Evolutionary conservation across 257 asterid species (phyloP).

Genomic region (Cinchona pubescens): DNA sequence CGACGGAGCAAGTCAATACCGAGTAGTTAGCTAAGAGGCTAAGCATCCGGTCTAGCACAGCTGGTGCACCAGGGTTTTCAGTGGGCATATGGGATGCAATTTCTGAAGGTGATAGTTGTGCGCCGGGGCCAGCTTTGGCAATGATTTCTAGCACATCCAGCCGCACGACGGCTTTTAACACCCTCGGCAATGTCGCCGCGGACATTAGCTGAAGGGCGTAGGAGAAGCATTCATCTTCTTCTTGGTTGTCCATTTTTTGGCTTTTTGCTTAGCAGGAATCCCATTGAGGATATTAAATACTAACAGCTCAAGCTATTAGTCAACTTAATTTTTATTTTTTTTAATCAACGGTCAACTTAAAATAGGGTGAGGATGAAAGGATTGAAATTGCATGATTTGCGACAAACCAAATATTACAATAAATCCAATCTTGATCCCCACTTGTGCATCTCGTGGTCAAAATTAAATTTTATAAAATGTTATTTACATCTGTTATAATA

Average conservation of each 20-base stretch:
- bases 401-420: no score
- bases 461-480: no score
- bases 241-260: not conserved
- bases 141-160: conserved; percentile 39
- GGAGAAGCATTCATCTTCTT: conserved; percentile 22
- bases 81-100: conserved; percentile 27
- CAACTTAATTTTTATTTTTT: no score
- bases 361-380: no score
- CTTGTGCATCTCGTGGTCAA: no score
- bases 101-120: conserved; percentile 27
- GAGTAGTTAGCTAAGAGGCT: conserved; percentile 33
- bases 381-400: no score
- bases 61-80: conserved; percentile 17
- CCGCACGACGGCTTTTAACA: conserved; percentile 28
- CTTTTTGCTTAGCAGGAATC: not conserved
- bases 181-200: conserved; percentile 23
- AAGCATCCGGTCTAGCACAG: conserved; percentile 41
- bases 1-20: conserved; percentile 24
- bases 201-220: conserved; percentile 28
- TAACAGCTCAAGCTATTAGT: no score
- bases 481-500: no score
- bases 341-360: no score
- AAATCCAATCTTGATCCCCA: no score
- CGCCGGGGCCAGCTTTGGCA: conserved; percentile 19
- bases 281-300: not conserved